Evolutionary conservation across 805 yeast species (phyloP), one percentile per base, ranked within the genome.

Genomic region (Clavispora asparagi): DNA sequence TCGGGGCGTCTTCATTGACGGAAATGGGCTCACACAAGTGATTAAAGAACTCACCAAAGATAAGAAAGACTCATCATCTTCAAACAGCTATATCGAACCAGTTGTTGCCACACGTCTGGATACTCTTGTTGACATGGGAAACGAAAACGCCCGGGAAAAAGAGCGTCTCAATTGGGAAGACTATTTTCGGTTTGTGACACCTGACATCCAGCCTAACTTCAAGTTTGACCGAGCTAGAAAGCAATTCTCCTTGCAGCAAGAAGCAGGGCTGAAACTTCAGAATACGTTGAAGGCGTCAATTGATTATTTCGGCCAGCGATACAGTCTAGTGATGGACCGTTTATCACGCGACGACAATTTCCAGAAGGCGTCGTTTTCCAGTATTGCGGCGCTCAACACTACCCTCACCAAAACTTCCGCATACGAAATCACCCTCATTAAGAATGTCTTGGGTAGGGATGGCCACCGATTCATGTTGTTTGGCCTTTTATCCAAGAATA

Each of bases 401-500:
- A 39, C 47, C 14, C 44, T 53, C 36, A 37, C 39, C 6, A 40
- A 16, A 9, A 46, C 43, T 30, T n/a, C 47, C n/a, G 50, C 50
- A 35, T 50, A 53, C 41, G 64, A 61, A 33, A 70, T 92, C 39
- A 87, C 96, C 0, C 72, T 81, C 35, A 82, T 94, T 44, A 91
- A 91, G 57, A 91, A 91, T 62, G 68, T 94, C 48, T 62, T 94
- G 27, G 99, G 99, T 28, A 70, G 96, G 45, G 86, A 85, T 56
- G 92, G 92, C 5, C 73, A 78, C 44, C 74, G 79, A 46, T 94
- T 94, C 59, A 68, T 86, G 7, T 60, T 94, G 2, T 81, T 91
- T 57, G 99, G 99, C 0, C 68, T 90, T 47, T 63, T 94, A 10
- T 73, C 83, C 2, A 73, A 74, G 47, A 81, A 82, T 44, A 70